phyloP scores from a whole-genome alignment of 768 basidiomycete genomes.

The Tricholoma matsutake region DNA sequence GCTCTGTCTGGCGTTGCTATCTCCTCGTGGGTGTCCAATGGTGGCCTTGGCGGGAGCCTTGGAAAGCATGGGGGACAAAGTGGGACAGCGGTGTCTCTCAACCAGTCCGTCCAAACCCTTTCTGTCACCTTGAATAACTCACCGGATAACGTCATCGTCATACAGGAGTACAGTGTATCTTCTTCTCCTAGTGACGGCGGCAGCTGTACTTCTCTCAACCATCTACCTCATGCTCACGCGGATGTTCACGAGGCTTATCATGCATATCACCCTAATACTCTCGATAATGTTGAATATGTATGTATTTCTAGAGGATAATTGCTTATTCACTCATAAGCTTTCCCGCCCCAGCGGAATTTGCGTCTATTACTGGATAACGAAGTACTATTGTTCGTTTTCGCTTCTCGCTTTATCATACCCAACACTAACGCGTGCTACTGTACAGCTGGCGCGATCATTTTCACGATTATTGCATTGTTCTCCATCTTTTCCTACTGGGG shows the following conservation, averaged over 20 bases:
- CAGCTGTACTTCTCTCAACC: conserved; percentile 62
- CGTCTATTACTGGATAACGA: conserved; percentile 71
- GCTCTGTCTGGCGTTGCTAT: conserved; percentile 66
- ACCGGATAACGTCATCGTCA: background rate
- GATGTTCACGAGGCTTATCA: conserved; percentile 68
- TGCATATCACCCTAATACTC: conserved; percentile 71
- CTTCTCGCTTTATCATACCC: background rate
- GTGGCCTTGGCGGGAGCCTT: conserved; percentile 72
- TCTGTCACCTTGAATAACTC: background rate
- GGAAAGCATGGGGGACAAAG: conserved; percentile 54
- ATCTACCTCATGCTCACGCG: conserved; percentile 70
- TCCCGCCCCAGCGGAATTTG: conserved; percentile 55
- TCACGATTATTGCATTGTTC: conserved; percentile 74
- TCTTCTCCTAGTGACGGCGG: conserved; percentile 69
- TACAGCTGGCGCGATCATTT: conserved; percentile 78
- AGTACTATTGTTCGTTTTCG: conserved; percentile 57
- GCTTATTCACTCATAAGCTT: background rate
- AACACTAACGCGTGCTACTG: conserved; percentile 5
- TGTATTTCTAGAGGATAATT: conserved; percentile 20
- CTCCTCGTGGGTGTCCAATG: conserved; percentile 55
- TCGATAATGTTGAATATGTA: conserved; percentile 64
- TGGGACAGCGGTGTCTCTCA: conserved; percentile 61
- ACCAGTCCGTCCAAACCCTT: conserved; percentile 43
- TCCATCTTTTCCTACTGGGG: conserved; percentile 76
- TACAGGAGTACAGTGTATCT: conserved; percentile 70